Evolutionary conservation across 2,329 filamentous ascomycete species (phyloP), one percentile per base, ranked within the genome.

Genomic region (Pseudopithomyces maydicus): DNA sequence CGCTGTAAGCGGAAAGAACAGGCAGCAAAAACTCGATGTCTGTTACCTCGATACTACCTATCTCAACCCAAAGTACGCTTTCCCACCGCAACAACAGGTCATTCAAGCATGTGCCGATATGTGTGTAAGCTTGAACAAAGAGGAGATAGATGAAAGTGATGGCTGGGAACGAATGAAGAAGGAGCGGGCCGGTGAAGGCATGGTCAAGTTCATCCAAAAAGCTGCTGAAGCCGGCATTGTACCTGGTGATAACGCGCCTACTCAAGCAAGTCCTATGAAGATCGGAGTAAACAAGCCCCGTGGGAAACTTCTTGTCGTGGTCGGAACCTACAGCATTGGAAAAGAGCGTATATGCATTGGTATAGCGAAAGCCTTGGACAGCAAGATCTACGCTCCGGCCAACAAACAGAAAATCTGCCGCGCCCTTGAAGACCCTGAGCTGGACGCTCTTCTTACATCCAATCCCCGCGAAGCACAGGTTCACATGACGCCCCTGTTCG

Each of bases 21-120:
- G 82, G 56, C 90, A 95, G 69, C 95, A 98, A 71, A 91, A 89
- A 68, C 92, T 99, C 53, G 94, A 99, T 69, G 87, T 94, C 26
- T 98, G 95, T 78, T 99, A 99, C 73, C 86, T 99, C 8, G 95
- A 99, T 72, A 99, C 95, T 0, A 99, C 95, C 0, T 99, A 99
- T 72, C 84, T 99, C 11, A 97, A 95, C 62, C 95, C 95, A 0
- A 92, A 93, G 62, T 99, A 98, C 75, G 89, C 94, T 0, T 99
- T 99, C 66, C 95, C 95, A 0, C 88, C 86, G 3, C 95, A 99
- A 72, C 84, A 89, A 55, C 88, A 95, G 64, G 95, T 99, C 53
- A 92, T 98, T 59, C 82, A 85, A 61, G 90, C 94, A 8, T 97
- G 92, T 69, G 91, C 92, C 3, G 90, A 96, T 35, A 87, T 98